phyloP scores from a whole-genome alignment of 345 rosid genomes.

The Arabidopsis arenosa region DNA sequence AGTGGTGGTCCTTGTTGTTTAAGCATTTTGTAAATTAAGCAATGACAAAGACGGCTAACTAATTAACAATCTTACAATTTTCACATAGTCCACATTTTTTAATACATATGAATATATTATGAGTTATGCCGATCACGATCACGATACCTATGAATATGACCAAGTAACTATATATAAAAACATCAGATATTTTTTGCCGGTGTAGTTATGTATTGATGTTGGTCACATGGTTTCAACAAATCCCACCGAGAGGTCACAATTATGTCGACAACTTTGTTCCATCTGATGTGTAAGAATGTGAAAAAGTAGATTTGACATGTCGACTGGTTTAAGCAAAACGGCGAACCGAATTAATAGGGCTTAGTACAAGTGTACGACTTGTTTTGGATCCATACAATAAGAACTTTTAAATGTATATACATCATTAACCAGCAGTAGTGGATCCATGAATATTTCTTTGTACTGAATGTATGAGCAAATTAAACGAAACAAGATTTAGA shows the following conservation, averaged over 20 bases:
- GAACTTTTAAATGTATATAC: neutral
- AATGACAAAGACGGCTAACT: slow-evolving; percentile 21
- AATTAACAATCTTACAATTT: slow-evolving; percentile 13
- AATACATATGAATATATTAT: neutral
- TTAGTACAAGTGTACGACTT: neutral
- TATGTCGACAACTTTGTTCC: slow-evolving; percentile 21
- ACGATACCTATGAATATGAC: slow-evolving; percentile 8
- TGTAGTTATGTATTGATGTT: slow-evolving; percentile 21
- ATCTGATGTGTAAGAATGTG: slow-evolving; percentile 14
- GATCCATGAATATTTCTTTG: too few relatives aligned
- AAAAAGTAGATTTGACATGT: slow-evolving; percentile 19
- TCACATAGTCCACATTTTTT: neutral
- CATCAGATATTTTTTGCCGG: slow-evolving; percentile 2
- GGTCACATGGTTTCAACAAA: slow-evolving; percentile 28
- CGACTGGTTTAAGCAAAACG: slow-evolving; percentile 13
- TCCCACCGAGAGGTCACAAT: slow-evolving; percentile 3
- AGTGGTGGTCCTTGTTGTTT: slow-evolving; percentile 36
- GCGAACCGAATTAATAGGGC: neutral
- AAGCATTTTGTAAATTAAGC: slow-evolving; percentile 4
- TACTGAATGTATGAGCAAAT: too few relatives aligned
- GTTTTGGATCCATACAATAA: neutral
- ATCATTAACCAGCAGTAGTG: too few relatives aligned
- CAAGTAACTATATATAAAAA: neutral
- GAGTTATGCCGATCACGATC: slow-evolving; percentile 14
- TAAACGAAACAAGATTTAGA: too few relatives aligned